Evolutionary conservation across 805 yeast genomes (phyloP).

Genomic region (Starmerella roubikii): DNA sequence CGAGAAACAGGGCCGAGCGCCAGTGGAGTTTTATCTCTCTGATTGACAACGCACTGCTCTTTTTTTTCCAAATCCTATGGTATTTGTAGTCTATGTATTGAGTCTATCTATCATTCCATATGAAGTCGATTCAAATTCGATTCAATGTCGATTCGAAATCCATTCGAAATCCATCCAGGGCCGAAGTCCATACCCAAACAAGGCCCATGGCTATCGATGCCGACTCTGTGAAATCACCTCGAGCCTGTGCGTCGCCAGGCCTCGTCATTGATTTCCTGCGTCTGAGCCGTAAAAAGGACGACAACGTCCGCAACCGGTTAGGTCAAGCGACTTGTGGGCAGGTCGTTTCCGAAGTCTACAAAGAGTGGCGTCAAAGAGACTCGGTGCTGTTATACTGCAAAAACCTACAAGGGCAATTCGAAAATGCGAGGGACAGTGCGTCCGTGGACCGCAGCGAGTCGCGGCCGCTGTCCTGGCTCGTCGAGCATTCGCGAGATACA

Average conservation of each 20-base stretch:
- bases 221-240: constrained; percentile 5
- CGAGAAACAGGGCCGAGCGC: too few relatives aligned
- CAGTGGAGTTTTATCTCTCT: too few relatives aligned
- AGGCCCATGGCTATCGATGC: not conserved
- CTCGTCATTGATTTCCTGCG: constrained; percentile 21
- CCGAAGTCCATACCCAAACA: too few relatives aligned
- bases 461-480: constrained; percentile 13
- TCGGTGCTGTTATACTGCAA: constrained; percentile 14
- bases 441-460: not conserved
- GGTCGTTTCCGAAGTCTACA: constrained; percentile 10
- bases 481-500: constrained; percentile 17
- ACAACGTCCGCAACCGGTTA: constrained; percentile 21
- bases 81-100: too few relatives aligned
- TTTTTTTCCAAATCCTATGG: too few relatives aligned
- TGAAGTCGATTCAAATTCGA: too few relatives aligned
- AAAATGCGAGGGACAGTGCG: constrained; percentile 2
- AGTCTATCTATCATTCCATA: too few relatives aligned
- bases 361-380: constrained; percentile 18
- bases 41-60: too few relatives aligned
- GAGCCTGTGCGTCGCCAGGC: constrained; percentile 19
- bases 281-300: constrained; percentile 24
- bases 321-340: constrained; percentile 20
- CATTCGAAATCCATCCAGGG: too few relatives aligned
- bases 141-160: too few relatives aligned
- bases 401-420: constrained; percentile 6